Evolutionary conservation across 2,329 filamentous ascomycete genomes (phyloP), one percentile per base, ranked within the genome.

Genomic region (Lecanicillium sp.): DNA sequence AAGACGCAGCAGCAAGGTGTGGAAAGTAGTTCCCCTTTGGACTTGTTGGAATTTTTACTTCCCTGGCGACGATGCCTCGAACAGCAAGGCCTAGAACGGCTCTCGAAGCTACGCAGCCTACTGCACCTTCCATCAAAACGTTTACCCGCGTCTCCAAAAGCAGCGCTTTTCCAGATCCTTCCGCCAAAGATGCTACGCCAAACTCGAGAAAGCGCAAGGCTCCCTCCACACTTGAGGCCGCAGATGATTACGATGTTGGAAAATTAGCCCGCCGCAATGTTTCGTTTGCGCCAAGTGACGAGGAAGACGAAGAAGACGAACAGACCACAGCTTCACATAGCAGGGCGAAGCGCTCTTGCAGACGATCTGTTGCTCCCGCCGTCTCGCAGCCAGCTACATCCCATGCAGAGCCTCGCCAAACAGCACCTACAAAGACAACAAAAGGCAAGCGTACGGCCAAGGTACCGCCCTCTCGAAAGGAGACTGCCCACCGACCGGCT

Each of bases 101-200:
- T 29, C 45, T 42, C 33, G 40, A 33, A 20, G 43, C 47, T 39
- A 44, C 43, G 22, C 32, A 47, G 19, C 25, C 38, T 12, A n/a
- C 40, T 17, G 44, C 37, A 28, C 54, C 54, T 17, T 43, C 53
- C 45, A 71, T 73, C 39, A 58, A 52, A 55, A 60, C 47, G 50
- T 73, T 71, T 49, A 49, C 63, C 33, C 69, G 68, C 38, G 54
- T 73, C 34, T 71, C 68, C 25, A 75, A 74, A 54, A 50, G 51
- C 16, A 48, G 55, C 15, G 40, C 44, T 14, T 45, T 51, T 15
- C 42, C 44, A 13, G 51, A 53, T 31, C 29, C 41, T n/a, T 15
- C 22, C 29, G 35, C 35, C 31, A 42, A 38, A 31, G 37, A 31
- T 13, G 31, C 37, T 13, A 32, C 28, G 9, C 31, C 34, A 9